Evolutionary conservation across 2,329 filamentous ascomycete species (phyloP).

Genomic region (Claviceps spartinae): DNA sequence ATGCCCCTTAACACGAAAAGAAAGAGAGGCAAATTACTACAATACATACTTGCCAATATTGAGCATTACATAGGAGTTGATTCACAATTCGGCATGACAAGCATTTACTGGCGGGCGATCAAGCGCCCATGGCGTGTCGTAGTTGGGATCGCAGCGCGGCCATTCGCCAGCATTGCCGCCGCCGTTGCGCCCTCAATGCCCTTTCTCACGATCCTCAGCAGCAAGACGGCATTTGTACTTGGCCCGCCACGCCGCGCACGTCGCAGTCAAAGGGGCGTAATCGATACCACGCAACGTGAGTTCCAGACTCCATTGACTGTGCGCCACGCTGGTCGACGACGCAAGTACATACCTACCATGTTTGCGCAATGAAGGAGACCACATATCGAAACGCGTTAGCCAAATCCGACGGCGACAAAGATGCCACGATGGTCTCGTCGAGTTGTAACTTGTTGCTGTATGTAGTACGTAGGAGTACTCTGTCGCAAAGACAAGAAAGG

Average conservation of each 20-base stretch:
- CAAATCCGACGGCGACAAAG: not conserved
- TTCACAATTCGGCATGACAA: not conserved
- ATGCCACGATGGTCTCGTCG: not conserved
- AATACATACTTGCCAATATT: not conserved
- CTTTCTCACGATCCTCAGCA: not conserved
- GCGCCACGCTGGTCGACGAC: not conserved
- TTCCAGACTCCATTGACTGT: not conserved
- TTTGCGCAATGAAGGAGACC: not conserved
- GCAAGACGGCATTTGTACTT: not conserved
- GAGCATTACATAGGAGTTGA: not conserved
- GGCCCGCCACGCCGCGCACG: not conserved
- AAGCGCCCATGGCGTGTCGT: not conserved
- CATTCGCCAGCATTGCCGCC: not conserved
- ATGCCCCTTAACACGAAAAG: not conserved
- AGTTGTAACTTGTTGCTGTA: not conserved
- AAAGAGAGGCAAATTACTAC: not conserved
- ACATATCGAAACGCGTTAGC: not conserved
- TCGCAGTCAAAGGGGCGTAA: not conserved
- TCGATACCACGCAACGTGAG: not conserved
- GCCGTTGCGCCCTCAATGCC: not conserved
- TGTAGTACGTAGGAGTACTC: not conserved
- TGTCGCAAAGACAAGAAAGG: not conserved
- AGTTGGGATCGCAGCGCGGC: too few relatives aligned
- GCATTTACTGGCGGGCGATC: not conserved
- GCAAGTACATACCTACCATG: not conserved